Base-by-base conservation (phyloP, 129 eudicot genomes). In the Tanacetum coccineum region DNA sequence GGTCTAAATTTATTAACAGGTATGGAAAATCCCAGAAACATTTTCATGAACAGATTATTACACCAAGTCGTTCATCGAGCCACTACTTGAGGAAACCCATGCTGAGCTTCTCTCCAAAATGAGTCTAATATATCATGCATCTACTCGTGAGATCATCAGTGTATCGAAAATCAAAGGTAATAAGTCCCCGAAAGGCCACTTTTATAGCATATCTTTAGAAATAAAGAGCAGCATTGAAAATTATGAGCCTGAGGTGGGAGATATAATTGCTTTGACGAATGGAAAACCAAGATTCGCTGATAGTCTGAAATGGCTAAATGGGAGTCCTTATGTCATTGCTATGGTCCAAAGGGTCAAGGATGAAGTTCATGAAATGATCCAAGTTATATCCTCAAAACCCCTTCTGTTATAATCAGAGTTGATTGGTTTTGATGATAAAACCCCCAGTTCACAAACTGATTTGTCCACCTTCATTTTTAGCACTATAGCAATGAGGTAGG, bases 71-170 rank as follows among this genome's bases (percentile, higher is more conserved):
- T 87, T 83, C 54, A 58, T 78, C 10, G 22, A 11, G 13, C 89
- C 95, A 1, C 87, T 87, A n/a, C 48, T 83, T 4, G 95, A 81
- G 64, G 95, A 87, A 71, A 79, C 82, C 13, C 87, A 57, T 62
- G 87, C 88, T 36, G 87, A 61, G 9, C 79, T 82, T 62, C 59
- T 55, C 47, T 74, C 81, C 19, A 80, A 51, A 45, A 46, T 86
- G 53, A 45, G 46, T 14, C 26, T 18, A 0, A 66, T 87, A 22
- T 59, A 66, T 59, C 54, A 67, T 0, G 79, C 87, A 17, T 78
- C 85, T 19, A 17, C 57, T 7, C 67, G 87, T 44, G 72, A 78
- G 78, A 72, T 84, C 59, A 14, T 26, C 7, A 12, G 39, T 54
- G 25, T 65, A 9, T 12, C 21, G 4, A 19, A 5, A 42, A 2